Evolutionary conservation across 228 moss, liverwort and hornwort genomes (phyloP).

Genomic region (Sphagnum magellanicum): DNA sequence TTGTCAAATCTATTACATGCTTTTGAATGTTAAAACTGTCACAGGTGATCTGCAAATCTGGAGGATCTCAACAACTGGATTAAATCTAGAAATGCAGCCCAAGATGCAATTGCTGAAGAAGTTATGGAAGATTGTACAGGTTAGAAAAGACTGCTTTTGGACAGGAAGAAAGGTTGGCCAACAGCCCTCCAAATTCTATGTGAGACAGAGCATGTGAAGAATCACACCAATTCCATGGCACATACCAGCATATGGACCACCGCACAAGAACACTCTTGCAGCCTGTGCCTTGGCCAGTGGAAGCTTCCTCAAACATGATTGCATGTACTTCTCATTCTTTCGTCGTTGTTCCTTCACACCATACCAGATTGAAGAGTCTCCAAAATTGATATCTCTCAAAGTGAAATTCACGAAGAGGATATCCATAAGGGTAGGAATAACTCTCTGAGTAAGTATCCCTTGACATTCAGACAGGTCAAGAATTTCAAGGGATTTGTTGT

Average conservation of each 20-base stretch:
- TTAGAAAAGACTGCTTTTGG: not conserved
- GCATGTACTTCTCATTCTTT: not conserved
- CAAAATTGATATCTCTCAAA: not conserved
- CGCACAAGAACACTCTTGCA: constrained; percentile 7
- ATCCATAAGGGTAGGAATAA: constrained; percentile 3
- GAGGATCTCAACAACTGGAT: no score
- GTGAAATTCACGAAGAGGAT: not conserved
- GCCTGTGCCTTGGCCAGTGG: not conserved
- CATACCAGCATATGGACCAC: constrained; percentile 3
- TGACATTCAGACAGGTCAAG: constrained; percentile 1
- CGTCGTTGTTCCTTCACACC: not conserved
- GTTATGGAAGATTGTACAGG: not conserved
- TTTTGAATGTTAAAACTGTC: no score
- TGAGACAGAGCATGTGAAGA: no score
- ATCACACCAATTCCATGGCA: not conserved
- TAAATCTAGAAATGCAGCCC: no score
- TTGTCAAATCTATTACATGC: no score
- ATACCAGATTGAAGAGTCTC: not conserved
- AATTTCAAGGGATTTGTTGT: not conserved
- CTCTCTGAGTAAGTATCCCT: not conserved
- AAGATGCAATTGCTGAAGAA: not conserved
- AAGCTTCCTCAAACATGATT: not conserved
- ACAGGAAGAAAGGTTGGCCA: not conserved
- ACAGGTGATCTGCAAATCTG: no score
- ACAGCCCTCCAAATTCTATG: no score